Percentiles rank a stretch among this genome's conserved stretches.
Evolutionary conservation across 176 grass and related monocot species (phyloP).

Genomic region (Pharus latifolius): DNA sequence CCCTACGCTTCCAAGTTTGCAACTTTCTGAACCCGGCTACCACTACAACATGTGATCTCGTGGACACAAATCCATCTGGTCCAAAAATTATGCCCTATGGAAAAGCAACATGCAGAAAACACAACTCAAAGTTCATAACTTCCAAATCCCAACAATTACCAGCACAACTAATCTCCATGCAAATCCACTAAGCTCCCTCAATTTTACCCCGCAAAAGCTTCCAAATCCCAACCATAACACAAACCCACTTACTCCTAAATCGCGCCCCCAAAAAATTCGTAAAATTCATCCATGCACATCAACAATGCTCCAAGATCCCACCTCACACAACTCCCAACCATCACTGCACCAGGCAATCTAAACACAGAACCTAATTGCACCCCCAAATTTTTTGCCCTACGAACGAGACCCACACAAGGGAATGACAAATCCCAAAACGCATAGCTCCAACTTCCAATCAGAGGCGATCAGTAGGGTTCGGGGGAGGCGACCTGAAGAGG

Average conservation of each 20-base stretch:
- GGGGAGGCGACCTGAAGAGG: conserved; percentile 44
- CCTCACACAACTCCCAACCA: background rate
- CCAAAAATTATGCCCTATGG: background rate
- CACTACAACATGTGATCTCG: background rate
- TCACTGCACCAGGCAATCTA: background rate
- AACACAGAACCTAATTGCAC: background rate
- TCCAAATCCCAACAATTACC: background rate
- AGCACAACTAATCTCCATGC: background rate
- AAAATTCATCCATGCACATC: background rate
- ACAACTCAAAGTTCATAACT: background rate
- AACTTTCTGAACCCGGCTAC: background rate
- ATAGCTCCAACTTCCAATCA: too few species aligned
- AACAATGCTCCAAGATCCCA: background rate
- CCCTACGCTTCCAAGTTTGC: background rate
- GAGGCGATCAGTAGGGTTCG: background rate
- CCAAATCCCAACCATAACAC: background rate
- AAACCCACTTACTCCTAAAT: background rate
- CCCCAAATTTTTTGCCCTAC: background rate
- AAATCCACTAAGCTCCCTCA: background rate
- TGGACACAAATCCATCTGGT: background rate
- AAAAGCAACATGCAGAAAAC: background rate
- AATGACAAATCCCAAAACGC: background rate
- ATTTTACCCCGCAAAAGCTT: background rate
- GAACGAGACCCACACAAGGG: background rate
- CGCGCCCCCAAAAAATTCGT: background rate